Percentiles rank a stretch among this genome's conserved stretches.
These are phyloP conservation scores for Chaetomium olivaceum DNA, from an alignment of 2,329 filamentous ascomycete species.

Conservation along the genomic window DNA sequence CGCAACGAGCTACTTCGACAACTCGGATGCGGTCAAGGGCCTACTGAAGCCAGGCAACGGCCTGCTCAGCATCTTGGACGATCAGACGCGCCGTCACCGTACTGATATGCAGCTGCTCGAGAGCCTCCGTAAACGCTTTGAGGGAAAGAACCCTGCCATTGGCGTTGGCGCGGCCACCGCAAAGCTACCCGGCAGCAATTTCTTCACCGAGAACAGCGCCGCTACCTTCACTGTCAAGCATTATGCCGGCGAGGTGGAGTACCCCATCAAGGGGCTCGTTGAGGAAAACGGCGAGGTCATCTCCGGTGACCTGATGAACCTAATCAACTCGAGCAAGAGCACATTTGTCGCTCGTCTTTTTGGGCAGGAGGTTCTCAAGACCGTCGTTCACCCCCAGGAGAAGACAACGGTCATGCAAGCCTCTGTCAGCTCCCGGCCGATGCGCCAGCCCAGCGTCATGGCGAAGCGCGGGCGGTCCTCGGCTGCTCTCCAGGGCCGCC, in stretches of 20 bases:
- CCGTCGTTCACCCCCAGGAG: slow-evolving; percentile 90
- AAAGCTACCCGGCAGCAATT: slow-evolving; percentile 84
- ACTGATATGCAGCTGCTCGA: slow-evolving; percentile 89
- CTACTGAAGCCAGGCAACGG: slow-evolving; percentile 92
- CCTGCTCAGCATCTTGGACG: slow-evolving; percentile 88
- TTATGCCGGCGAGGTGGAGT: slow-evolving; percentile 95
- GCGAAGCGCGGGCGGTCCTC: slow-evolving; percentile 66
- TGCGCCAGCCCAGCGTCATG: slow-evolving; percentile 90
- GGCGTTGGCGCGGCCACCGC: slow-evolving; percentile 72
- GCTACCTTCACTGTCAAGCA: slow-evolving; percentile 89
- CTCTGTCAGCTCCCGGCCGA: slow-evolving; percentile 91
- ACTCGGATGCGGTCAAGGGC: slow-evolving; percentile 89
- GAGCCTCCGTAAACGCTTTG: slow-evolving; percentile 86
- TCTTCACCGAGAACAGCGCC: slow-evolving; percentile 76
- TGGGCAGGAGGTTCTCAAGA: slow-evolving; percentile 92
- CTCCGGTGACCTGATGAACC: slow-evolving; percentile 91
- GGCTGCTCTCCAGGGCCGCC: slow-evolving; percentile 36
- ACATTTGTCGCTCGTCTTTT: slow-evolving; percentile 88
- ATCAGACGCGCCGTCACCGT: slow-evolving; percentile 87
- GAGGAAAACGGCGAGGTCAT: slow-evolving; percentile 97
- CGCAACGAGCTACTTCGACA: slow-evolving; percentile 96
- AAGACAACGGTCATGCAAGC: slow-evolving; percentile 90
- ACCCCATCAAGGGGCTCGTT: slow-evolving; percentile 79
- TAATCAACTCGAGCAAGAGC: slow-evolving; percentile 85
- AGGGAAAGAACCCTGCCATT: slow-evolving; percentile 91